Evolutionary conservation across 306 rosid genomes (phyloP), one percentile per base, ranked within the genome.

Genomic region (Astragalus glycyphyllos): DNA sequence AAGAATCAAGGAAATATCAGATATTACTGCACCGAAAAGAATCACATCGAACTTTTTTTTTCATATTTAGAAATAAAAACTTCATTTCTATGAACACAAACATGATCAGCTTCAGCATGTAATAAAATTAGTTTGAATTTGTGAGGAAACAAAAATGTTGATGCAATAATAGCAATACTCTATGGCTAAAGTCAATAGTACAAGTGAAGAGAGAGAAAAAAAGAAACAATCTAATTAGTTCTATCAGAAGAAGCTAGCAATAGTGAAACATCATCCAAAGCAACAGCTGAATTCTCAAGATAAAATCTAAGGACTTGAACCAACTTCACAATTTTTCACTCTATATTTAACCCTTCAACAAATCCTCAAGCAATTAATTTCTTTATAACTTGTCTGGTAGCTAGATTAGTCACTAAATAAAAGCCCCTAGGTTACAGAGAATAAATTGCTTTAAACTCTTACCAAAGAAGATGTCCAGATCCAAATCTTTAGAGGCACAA

Each of bases 401-500:
- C 37, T 50, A 23, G 58, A 37, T 11, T 29, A 35, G 58, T 37
- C 53, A 29, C 58, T 47, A 56, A 45, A 68, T n/a, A 54, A 4
- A 16, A 65, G 46, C 12, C 49, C 8, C 6, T 51, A 7, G 13
- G 14, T 1, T 55, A 34, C 17, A 7, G 31, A 65, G 29, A 72
- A 11, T 11, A 8, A 71, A 65, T 48, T 58, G 11, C 34, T 0
- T 0, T 12, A 59, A 59, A 65, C 11, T 5, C 75, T 42, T 65
- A 74, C 60, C 68, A 60, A 58, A 42, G 20, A 80, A 48, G 31
- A 41, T 66, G 17, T 72, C 56, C 77, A 47, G 85, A 82, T 82
- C 85, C 61, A 81, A 29, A 42, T 60, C 47, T 71, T 56, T 35
- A 6, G 51, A 76, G 68, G 50, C 50, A 72, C 38, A 58, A 34